A percentile compares a stretch with the other conserved stretches of the same genome.
These are phyloP conservation scores for Tricholoma matsutake DNA, from an alignment of 768 basidiomycete species.

Conservation along the genomic window DNA sequence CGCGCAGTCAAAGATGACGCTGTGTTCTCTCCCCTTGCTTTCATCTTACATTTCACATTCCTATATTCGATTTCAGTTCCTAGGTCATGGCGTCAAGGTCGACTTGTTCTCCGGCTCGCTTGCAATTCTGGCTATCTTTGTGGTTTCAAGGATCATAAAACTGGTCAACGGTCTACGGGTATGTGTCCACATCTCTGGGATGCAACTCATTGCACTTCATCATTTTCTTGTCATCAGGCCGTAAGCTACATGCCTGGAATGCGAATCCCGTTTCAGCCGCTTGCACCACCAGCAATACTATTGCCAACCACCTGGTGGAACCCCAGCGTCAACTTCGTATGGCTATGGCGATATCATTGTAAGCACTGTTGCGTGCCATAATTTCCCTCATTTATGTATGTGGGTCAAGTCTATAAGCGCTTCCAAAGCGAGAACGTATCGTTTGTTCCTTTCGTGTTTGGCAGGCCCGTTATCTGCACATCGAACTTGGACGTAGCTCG, in stretches of 20 bases:
- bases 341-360: slow-evolving; percentile 36
- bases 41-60: not conserved
- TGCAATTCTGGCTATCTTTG: slow-evolving; percentile 21
- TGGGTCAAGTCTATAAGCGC: slow-evolving; percentile 30
- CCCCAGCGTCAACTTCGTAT: slow-evolving; percentile 32
- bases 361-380: slow-evolving; percentile 10
- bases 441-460: slow-evolving; percentile 36
- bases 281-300: slow-evolving; percentile 33
- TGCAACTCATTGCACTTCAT: not conserved
- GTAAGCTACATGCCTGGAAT: slow-evolving; percentile 37
- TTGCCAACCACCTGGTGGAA: slow-evolving; percentile 45
- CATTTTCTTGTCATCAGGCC: slow-evolving; percentile 19
- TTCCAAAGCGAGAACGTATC: slow-evolving; percentile 39
- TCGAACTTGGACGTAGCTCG: slow-evolving; percentile 45
- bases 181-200: slow-evolving; percentile 4
- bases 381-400: not conserved
- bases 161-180: slow-evolving; percentile 31
- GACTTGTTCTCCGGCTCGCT: slow-evolving; percentile 4
- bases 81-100: slow-evolving; percentile 13
- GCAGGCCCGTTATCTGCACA: slow-evolving; percentile 36
- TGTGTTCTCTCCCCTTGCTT: not conserved
- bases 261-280: slow-evolving; percentile 39
- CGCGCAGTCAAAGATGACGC: not conserved
- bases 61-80: slow-evolving; percentile 7
- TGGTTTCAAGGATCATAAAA: slow-evolving; percentile 30